Evolutionary conservation across 1,139 yeast genomes (phyloP).

Genomic region (Blastobotrys raffinosifermentans): DNA sequence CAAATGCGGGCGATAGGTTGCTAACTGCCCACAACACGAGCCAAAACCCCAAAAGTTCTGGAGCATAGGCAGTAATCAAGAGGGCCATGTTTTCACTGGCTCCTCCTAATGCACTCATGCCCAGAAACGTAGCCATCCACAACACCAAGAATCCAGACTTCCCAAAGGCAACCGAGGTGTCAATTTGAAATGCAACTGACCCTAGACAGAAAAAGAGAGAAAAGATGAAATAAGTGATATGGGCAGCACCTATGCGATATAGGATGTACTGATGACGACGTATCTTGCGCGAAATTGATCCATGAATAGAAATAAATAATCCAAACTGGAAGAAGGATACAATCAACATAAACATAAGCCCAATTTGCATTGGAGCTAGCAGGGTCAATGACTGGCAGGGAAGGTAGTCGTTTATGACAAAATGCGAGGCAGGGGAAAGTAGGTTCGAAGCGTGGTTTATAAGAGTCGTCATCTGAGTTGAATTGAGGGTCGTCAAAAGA

Average conservation of each 20-base stretch:
- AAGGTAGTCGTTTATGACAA: constrained; percentile 11
- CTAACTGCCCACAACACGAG: constrained; percentile 53
- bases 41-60: constrained; percentile 57
- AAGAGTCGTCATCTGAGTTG: constrained; percentile 6
- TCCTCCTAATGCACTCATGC: constrained; percentile 58
- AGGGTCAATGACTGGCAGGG: constrained; percentile 9
- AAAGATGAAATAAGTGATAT: constrained; percentile 45
- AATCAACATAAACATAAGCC: constrained; percentile 67
- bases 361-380: constrained; percentile 35
- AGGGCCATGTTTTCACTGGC: constrained; percentile 55
- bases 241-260: constrained; percentile 46
- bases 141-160: constrained; percentile 56
- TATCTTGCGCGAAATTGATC: constrained; percentile 41
- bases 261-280: constrained; percentile 42
- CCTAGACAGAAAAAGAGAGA: constrained; percentile 52
- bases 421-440: constrained; percentile 12
- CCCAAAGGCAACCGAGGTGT: constrained; percentile 50
- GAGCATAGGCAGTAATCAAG: constrained; percentile 40
- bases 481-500: constrained; percentile 13
- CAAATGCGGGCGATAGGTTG: constrained; percentile 57
- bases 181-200: constrained; percentile 55
- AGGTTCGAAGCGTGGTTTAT: constrained; percentile 10
- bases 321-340: constrained; percentile 58
- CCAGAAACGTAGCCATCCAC: constrained; percentile 57
- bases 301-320: constrained; percentile 52